phyloP scores from a whole-genome alignment of 768 basidiomycete genomes.

The Hortiboletus flavorubellus region DNA sequence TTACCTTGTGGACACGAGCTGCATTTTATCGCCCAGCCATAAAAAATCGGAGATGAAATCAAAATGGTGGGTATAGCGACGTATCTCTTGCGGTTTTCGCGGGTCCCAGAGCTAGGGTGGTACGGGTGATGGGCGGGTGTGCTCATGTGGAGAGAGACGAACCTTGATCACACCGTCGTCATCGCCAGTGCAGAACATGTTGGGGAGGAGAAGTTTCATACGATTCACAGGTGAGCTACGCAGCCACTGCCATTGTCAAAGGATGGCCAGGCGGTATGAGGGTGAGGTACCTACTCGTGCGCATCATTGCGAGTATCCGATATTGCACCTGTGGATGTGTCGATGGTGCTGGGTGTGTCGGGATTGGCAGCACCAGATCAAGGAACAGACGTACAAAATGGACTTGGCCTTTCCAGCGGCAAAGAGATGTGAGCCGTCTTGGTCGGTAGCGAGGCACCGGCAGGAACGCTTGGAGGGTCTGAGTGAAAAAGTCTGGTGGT shows the following conservation, averaged over 20 bases:
- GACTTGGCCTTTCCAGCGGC: slow-evolving; percentile 80
- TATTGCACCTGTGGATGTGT: slow-evolving; percentile 55
- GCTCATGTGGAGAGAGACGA: slow-evolving; percentile 10
- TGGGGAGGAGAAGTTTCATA: slow-evolving; percentile 64
- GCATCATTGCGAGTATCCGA: slow-evolving; percentile 46
- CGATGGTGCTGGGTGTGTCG: slow-evolving; percentile 52
- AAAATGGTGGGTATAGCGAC: slow-evolving; percentile 81
- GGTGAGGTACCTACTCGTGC: slow-evolving; percentile 59
- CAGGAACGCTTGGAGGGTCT: slow-evolving; percentile 83
- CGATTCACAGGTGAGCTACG: slow-evolving; percentile 82
- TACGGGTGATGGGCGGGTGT: background rate
- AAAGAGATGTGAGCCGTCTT: slow-evolving; percentile 67
- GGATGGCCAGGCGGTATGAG: slow-evolving; percentile 4
- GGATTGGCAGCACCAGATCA: background rate
- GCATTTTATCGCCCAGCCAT: slow-evolving; percentile 80
- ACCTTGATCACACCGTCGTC: slow-evolving; percentile 95
- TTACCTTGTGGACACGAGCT: slow-evolving; percentile 85
- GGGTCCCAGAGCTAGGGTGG: slow-evolving; percentile 82
- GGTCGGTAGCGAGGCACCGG: slow-evolving; percentile 64
- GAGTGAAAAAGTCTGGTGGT: slow-evolving; percentile 54
- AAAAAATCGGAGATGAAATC: slow-evolving; percentile 94
- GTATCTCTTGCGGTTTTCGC: slow-evolving; percentile 58
- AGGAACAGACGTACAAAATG: slow-evolving; percentile 57
- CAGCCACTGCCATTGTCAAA: slow-evolving; percentile 35
- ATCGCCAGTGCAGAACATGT: slow-evolving; percentile 82